phyloP scores from a whole-genome alignment of 163 green algal genomes.

The Prototheca wickerhamii region DNA sequence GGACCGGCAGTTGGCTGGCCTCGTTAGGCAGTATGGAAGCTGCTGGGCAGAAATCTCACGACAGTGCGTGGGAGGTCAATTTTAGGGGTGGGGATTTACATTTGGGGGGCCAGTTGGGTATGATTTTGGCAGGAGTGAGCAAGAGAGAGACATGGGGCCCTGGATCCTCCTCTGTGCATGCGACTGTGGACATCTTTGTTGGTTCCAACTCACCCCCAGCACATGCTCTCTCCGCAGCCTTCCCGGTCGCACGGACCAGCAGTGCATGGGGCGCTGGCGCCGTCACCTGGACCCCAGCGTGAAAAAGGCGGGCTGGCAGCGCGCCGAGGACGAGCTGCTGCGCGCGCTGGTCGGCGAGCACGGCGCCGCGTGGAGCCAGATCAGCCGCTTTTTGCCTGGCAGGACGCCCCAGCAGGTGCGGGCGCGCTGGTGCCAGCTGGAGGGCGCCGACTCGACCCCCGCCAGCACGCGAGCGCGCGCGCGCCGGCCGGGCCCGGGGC shows the following conservation, averaged over 20 bases:
- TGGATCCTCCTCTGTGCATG: not conserved
- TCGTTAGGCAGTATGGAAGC: slow-evolving; percentile 58
- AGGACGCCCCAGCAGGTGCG: slow-evolving; percentile 82
- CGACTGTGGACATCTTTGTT: not conserved
- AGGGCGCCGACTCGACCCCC: not conserved
- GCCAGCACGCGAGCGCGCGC: not conserved
- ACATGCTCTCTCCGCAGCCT: not conserved
- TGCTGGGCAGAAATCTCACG: slow-evolving; percentile 72
- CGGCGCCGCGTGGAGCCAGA: slow-evolving; percentile 56
- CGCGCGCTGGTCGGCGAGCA: slow-evolving; percentile 40
- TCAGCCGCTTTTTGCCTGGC: slow-evolving; percentile 52
- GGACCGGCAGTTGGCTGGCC: slow-evolving; percentile 46
- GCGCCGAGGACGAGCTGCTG: slow-evolving; percentile 59
- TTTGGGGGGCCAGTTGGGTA: no score
- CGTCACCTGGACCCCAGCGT: slow-evolving; percentile 80
- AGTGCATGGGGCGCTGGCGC: slow-evolving; percentile 83
- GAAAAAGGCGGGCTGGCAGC: slow-evolving; percentile 47
- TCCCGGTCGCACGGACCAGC: slow-evolving; percentile 57
- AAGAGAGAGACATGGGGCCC: not conserved
- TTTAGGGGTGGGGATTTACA: no score
- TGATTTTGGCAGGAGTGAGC: not conserved
- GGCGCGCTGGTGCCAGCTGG: slow-evolving; percentile 56
- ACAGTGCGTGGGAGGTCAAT: slow-evolving; percentile 11
- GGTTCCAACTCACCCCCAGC: not conserved
- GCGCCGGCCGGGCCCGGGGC: no score